These are phyloP conservation scores for Calonectria ilicicola DNA, from an alignment of 2,329 filamentous ascomycete genomes.

Conservation along the genomic window DNA sequence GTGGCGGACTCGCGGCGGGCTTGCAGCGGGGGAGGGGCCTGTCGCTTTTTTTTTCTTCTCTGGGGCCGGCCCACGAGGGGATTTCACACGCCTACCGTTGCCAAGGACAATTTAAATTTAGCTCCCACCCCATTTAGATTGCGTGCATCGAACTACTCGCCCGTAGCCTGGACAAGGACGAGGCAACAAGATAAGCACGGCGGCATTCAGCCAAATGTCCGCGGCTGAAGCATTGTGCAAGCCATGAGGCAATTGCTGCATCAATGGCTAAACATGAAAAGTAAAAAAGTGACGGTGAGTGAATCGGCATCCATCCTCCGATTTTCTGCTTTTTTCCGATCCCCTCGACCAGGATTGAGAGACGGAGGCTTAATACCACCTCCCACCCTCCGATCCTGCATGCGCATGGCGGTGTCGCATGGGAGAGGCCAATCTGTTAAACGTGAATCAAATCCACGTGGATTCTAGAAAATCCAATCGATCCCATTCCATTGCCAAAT, in stretches of 20 bases:
- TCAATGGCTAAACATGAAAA: neutral
- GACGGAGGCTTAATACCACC: slow-evolving; percentile 9
- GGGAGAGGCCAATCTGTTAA: neutral
- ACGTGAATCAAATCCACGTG: neutral
- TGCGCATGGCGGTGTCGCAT: neutral
- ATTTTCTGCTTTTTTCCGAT: neutral
- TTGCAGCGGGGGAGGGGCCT: neutral
- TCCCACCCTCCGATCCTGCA: neutral
- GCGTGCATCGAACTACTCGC: neutral
- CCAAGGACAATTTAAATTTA: slow-evolving; percentile 14
- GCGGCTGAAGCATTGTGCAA: neutral
- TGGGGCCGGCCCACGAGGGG: neutral
- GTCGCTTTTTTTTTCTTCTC: neutral
- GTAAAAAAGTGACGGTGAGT: neutral
- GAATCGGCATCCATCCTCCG: neutral
- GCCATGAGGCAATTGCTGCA: neutral
- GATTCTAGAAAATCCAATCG: neutral
- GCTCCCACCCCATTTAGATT: slow-evolving; percentile 9
- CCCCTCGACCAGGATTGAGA: neutral
- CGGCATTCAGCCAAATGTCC: neutral
- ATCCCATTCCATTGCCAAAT: neutral
- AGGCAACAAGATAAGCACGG: neutral
- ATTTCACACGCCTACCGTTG: slow-evolving; percentile 7
- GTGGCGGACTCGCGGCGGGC: neutral
- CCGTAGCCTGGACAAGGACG: neutral